Evolutionary conservation across 306 rosid genomes (phyloP).

Genomic region (Rubus parviflorus): DNA sequence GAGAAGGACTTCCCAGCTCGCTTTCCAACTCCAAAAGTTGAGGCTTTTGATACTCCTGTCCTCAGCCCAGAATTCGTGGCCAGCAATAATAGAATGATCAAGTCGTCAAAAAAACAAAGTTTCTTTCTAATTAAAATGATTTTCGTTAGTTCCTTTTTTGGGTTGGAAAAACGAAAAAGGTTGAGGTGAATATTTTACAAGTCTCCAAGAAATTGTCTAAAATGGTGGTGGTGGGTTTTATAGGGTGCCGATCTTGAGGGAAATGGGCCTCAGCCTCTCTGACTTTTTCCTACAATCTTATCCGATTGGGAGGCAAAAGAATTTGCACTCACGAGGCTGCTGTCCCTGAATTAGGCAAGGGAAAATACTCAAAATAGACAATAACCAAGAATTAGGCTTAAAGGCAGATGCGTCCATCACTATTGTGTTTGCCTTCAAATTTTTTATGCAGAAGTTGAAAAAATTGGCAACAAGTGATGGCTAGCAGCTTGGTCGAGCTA

Average conservation of each 20-base stretch:
- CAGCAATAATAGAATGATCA: conserved; percentile 11
- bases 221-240: not conserved
- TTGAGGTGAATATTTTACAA: not conserved
- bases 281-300: conserved; percentile 29
- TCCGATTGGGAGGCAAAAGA: conserved; percentile 26
- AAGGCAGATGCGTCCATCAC: no score
- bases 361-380: no score
- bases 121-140: not conserved
- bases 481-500: no score
- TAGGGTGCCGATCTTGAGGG: not conserved
- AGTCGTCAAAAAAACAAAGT: not conserved
- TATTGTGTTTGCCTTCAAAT: no score
- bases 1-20: conserved; percentile 35
- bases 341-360: conserved; percentile 13
- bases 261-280: conserved; percentile 31
- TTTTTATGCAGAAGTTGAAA: no score
- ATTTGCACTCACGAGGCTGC: conserved; percentile 38
- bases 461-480: no score
- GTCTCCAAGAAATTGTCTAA: conserved; percentile 2
- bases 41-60: conserved; percentile 6
- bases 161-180: not conserved
- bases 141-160: not conserved
- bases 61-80: conserved; percentile 18
- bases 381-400: no score
- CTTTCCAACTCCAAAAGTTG: conserved; percentile 33